Conservation (phyloP, 495 filamentous ascomycete species). For the Pyrenula massariospora region DNA sequence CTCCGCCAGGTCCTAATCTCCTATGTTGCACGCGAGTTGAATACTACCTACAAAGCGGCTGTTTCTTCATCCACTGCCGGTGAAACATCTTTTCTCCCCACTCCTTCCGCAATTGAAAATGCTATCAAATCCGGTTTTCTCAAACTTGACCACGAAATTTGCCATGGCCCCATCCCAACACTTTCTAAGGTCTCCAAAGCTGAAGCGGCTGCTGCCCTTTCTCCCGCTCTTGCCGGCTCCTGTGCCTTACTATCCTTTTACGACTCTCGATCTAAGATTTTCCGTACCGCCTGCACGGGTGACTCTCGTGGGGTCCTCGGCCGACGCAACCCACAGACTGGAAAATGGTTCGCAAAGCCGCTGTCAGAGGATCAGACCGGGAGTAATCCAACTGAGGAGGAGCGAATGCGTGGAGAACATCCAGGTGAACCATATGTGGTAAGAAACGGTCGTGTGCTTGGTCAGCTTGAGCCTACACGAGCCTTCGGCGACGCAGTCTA, state of each 20-base stretch:
- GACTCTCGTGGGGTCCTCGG: conserved; percentile 91
- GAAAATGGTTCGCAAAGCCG: conserved; percentile 86
- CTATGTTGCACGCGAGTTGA: conserved; percentile 90
- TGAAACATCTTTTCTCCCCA: conserved; percentile 46
- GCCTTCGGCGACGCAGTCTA: conserved; percentile 95
- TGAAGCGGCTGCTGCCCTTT: conserved; percentile 79
- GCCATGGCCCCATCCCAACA: conserved; percentile 76
- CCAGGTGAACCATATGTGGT: conserved; percentile 80
- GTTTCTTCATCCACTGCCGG: conserved; percentile 15
- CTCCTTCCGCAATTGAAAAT: conserved; percentile 68
- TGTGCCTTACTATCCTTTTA: conserved; percentile 96
- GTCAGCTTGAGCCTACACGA: conserved; percentile 79
- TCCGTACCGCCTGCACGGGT: conserved; percentile 87
- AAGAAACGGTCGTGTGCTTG: conserved; percentile 77
- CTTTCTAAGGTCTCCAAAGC: conserved; percentile 77
- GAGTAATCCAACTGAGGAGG: conserved; percentile 68
- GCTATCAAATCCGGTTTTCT: conserved; percentile 92
- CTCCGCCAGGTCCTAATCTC: conserved; percentile 82
- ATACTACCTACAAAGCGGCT: conserved; percentile 74
- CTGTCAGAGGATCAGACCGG: conserved; percentile 92
- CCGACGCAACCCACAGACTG: conserved; percentile 51
- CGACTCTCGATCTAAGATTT: conserved; percentile 67
- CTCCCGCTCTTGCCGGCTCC: conserved; percentile 86
- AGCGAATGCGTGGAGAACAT: conserved; percentile 70
- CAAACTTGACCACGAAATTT: conserved; percentile 83